Base-by-base conservation (phyloP, 2,329 filamentous ascomycete genomes). In the Penicillium sp. region DNA sequence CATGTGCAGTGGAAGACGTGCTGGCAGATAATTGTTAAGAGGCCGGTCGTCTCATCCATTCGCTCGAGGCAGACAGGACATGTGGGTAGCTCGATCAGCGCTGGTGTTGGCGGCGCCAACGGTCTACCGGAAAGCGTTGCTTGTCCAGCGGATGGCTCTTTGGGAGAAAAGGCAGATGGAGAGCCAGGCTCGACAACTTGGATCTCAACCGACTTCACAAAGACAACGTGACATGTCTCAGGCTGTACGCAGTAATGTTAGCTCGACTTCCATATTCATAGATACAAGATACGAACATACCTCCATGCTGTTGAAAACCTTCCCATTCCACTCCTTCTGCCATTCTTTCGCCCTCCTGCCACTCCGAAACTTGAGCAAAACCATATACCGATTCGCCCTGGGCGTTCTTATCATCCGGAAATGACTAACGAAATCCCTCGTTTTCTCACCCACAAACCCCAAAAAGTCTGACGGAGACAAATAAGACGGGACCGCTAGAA, bases 1-100 rank as follows among this genome's bases (percentile, higher is more conserved):
- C 94, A 99, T 1, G 87, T 92, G 68, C 94, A 97, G 70, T 99
- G 94, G 68, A 99, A 99, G 46, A 97, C 90, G 65, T 99, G 94
- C 65, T 97, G 92, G 68, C 94, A 99, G 27, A 95, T 86, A 36
- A 97, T 97, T 0, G 94, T 99, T 67, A 99, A 83, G 2, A 99
- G 79, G 0, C 94, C 94, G 0, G 91, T 95, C 0, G 92, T 96
- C 69, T 97, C 92, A 65, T 99, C 94, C 94, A 99, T 99, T 43
- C 92, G 87, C 70, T 99, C 94, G 5, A 99, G 81, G 61, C 94
- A 99, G 9, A 99, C 94, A 0, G 94, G 92, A 59, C 94, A 99
- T 1, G 94, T 97, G 2, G 94, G 94, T 11, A 99, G 77, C 73
- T 99, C 94, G 48, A 96, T 81, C 1, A 97, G 79, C 44, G 89